Percentiles rank a stretch among this genome's conserved stretches.
These are phyloP conservation scores for Fistulinella staudtii DNA, from an alignment of 1,284 basidiomycete species.

Conservation along the genomic window DNA sequence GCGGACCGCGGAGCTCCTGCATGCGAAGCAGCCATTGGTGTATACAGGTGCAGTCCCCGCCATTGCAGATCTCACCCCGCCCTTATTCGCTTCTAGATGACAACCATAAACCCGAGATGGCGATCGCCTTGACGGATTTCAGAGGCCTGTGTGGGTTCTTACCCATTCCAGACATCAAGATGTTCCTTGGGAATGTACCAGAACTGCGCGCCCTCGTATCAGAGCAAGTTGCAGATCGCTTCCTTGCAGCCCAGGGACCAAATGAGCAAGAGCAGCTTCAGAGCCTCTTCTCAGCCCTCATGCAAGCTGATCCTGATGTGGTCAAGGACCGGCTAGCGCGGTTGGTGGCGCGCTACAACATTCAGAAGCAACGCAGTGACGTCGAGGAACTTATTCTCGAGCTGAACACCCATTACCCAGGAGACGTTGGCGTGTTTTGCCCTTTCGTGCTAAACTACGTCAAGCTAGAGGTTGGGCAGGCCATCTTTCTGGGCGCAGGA, in stretches of 20 bases:
- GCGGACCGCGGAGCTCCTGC: slow-evolving; percentile 74
- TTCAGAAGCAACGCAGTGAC: slow-evolving; percentile 41
- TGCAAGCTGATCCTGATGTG: slow-evolving; percentile 60
- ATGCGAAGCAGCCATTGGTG: slow-evolving; percentile 72
- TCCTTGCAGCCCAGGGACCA: slow-evolving; percentile 46
- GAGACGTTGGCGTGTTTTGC: slow-evolving; percentile 94
- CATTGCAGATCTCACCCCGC: neutral
- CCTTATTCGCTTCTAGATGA: slow-evolving; percentile 46
- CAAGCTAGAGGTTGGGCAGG: slow-evolving; percentile 76
- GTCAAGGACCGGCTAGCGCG: slow-evolving; percentile 54
- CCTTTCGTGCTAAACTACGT: slow-evolving; percentile 90
- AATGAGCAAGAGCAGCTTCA: slow-evolving; percentile 42
- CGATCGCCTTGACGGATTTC: slow-evolving; percentile 91
- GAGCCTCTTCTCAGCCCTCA: slow-evolving; percentile 77
- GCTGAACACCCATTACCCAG: slow-evolving; percentile 82
- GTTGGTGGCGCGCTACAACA: slow-evolving; percentile 64
- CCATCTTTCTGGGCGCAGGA: slow-evolving; percentile 92
- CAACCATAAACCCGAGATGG: slow-evolving; percentile 99
- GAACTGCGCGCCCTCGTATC: slow-evolving; percentile 79
- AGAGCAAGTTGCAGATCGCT: slow-evolving; percentile 44
- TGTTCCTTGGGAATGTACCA: slow-evolving; percentile 65
- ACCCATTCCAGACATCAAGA: slow-evolving; percentile 69
- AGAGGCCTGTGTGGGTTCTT: slow-evolving; percentile 89
- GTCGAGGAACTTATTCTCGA: slow-evolving; percentile 68
- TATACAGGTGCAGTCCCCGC: slow-evolving; percentile 72